Evolutionary conservation across 768 basidiomycete genomes (phyloP).

Genomic region (Leccinum broughii): DNA sequence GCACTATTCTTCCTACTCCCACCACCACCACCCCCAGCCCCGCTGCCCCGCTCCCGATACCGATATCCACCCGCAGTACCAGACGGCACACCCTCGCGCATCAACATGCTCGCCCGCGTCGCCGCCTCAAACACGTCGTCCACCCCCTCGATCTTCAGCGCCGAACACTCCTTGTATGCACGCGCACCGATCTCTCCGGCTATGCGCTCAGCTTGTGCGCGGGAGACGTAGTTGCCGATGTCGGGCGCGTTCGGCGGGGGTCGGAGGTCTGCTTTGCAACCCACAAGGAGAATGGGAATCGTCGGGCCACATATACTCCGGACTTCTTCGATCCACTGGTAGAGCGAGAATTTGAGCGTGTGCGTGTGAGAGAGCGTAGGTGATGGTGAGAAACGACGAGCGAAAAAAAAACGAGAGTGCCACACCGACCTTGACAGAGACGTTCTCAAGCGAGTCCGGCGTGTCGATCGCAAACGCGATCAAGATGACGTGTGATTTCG

Average conservation of each 20-base stretch:
- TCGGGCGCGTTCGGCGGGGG: conserved; percentile 52
- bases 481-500: conserved; percentile 97
- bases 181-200: conserved; percentile 86
- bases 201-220: conserved; percentile 77
- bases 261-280: conserved; percentile 93
- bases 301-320: conserved; percentile 90
- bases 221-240: conserved; percentile 63
- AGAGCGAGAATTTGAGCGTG: not conserved
- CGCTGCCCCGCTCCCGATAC: conserved; percentile 42
- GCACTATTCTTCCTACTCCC: conserved; percentile 17
- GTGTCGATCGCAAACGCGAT: conserved; percentile 97
- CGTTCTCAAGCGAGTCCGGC: conserved; percentile 95
- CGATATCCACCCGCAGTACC: conserved; percentile 52
- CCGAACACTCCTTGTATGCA: conserved; percentile 93
- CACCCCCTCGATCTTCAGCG: conserved; percentile 86
- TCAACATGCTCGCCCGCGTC: conserved; percentile 94
- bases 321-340: conserved; percentile 97
- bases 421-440: conserved; percentile 74
- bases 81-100: conserved; percentile 77
- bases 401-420: not conserved
- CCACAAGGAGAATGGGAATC: conserved; percentile 94
- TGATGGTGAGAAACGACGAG: no score
- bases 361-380: no score
- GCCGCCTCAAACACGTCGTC: conserved; percentile 98
- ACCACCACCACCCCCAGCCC: conserved; percentile 25